phyloP scores from a whole-genome alignment of 2,329 filamentous ascomycete species.

The Cadophora luteo-olivacea region DNA sequence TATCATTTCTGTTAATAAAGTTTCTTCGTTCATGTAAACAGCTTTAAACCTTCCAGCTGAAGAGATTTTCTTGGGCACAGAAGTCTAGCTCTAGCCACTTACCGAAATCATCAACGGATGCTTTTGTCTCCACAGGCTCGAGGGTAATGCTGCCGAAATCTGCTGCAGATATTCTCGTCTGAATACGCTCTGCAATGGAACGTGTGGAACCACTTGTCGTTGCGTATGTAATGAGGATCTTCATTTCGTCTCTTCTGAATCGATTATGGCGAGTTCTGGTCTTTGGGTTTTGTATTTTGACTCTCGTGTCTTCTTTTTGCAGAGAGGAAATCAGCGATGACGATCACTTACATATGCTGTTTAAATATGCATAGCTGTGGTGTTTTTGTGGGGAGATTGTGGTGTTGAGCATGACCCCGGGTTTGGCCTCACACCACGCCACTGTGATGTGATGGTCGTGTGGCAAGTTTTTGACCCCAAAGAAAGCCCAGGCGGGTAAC shows the following conservation, averaged over 20 bases:
- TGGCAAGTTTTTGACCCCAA: not conserved
- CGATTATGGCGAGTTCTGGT: not conserved
- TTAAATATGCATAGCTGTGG: not conserved
- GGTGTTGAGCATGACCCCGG: not conserved
- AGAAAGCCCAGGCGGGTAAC: not conserved
- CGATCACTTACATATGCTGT: not conserved
- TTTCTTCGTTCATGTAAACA: not conserved
- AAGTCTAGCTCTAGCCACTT: not conserved
- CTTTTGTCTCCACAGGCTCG: slow-evolving; percentile 1
- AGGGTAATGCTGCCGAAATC: slow-evolving; percentile 18
- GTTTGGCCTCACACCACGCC: not conserved
- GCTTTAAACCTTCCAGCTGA: not conserved
- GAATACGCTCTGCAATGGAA: slow-evolving; percentile 23
- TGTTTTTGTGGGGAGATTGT: slow-evolving; percentile 1
- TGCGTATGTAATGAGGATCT: slow-evolving; percentile 16
- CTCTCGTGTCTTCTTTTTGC: not conserved
- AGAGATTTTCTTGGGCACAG: not conserved
- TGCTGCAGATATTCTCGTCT: slow-evolving; percentile 10
- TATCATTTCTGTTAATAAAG: not conserved
- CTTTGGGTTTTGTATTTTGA: not conserved
- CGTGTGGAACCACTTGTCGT: slow-evolving; percentile 10
- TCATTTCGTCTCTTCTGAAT: not conserved
- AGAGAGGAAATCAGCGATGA: not conserved
- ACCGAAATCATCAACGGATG: slow-evolving; percentile 17
- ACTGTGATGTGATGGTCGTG: not conserved